Conservation (phyloP, 2,329 filamentous ascomycete species). For the Diaporthe helianthi region DNA sequence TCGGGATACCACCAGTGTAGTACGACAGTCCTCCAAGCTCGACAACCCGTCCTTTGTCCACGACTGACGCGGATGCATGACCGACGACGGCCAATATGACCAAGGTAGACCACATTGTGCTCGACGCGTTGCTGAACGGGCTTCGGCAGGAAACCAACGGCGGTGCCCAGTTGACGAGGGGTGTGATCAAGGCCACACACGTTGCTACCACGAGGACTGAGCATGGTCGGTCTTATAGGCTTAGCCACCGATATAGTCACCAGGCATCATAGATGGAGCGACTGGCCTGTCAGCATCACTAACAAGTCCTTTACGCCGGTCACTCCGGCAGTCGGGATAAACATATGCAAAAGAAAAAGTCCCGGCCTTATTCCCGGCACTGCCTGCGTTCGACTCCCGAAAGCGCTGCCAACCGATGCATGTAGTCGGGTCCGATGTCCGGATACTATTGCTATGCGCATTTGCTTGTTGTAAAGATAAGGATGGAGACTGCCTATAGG, state of each 20-base stretch:
- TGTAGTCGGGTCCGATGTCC: background rate
- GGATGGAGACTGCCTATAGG: background rate
- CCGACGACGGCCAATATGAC: background rate
- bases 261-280: background rate
- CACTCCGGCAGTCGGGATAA: background rate
- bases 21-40: slow-evolving; percentile 21
- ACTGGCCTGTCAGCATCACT: background rate
- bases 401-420: background rate
- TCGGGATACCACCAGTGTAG: slow-evolving; percentile 20
- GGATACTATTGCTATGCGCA: background rate
- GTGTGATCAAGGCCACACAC: background rate
- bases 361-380: background rate
- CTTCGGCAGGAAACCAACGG: background rate
- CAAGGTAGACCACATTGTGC: background rate
- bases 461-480: background rate
- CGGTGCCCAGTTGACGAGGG: background rate
- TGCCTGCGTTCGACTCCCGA: too few relatives aligned
- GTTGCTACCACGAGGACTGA: background rate
- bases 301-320: background rate
- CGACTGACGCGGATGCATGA: background rate
- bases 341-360: background rate
- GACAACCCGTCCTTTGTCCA: slow-evolving; percentile 5
- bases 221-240: background rate
- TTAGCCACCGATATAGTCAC: background rate
- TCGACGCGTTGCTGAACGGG: background rate